Percentiles rank a stretch among this genome's conserved stretches.
Conservation (phyloP, 2,329 filamentous ascomycete genomes). For the Talaromyces piceae region DNA sequence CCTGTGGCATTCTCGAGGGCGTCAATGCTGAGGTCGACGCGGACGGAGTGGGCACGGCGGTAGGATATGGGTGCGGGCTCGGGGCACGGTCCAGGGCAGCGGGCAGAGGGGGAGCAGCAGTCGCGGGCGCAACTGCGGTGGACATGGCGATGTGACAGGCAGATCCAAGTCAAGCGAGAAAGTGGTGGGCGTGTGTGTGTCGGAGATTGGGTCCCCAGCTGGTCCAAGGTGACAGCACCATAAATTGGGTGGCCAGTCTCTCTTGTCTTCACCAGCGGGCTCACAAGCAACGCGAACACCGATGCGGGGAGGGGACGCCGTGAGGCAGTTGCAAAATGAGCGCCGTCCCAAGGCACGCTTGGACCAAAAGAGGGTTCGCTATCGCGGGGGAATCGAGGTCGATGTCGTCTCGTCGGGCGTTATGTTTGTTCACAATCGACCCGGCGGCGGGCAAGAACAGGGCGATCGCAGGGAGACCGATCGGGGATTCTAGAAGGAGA, state of each 20-base stretch:
- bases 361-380: not conserved
- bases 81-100: constrained; percentile 38
- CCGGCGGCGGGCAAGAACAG: too few species aligned
- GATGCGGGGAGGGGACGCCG: too few species aligned
- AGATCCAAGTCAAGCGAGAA: not conserved
- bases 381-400: not conserved
- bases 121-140: constrained; percentile 41
- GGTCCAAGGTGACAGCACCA: not conserved
- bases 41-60: constrained; percentile 31
- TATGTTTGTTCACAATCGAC: too few species aligned
- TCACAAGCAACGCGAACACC: too few species aligned
- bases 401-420: too few species aligned
- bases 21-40: constrained; percentile 25
- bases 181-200: too few species aligned
- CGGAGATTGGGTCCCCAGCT: not conserved
- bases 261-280: too few species aligned
- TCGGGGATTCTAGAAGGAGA: not conserved
- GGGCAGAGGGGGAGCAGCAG: constrained; percentile 33
- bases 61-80: constrained; percentile 39
- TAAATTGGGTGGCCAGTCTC: not conserved
- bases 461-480: not conserved
- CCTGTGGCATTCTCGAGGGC: constrained; percentile 26
- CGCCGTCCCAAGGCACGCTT: not conserved
- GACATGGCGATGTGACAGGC: constrained; percentile 31
- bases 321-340: too few species aligned